Conservation (phyloP, 2,329 filamentous ascomycete species). For the Albophoma yamanashiensis region DNA sequence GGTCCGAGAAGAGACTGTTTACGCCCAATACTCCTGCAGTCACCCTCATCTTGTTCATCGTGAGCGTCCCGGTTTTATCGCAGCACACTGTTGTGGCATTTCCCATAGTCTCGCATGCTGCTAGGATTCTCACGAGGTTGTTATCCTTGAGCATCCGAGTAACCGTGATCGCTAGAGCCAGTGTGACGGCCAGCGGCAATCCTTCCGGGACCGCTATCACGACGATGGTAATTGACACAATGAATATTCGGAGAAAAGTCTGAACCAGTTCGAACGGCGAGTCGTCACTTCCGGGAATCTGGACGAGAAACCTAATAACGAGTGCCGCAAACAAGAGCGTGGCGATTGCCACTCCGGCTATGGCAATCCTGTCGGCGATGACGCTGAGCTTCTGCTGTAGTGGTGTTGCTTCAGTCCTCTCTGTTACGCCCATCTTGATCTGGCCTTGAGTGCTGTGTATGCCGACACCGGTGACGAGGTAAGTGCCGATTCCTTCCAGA, state of each 20-base stretch:
- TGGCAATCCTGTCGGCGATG: constrained; percentile 23
- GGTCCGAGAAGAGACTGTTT: neutral
- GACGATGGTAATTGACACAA: constrained; percentile 55
- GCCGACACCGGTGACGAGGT: constrained; percentile 44
- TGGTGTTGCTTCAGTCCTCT: constrained; percentile 41
- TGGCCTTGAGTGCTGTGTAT: constrained; percentile 42
- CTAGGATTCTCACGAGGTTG: constrained; percentile 55
- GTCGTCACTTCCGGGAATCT: constrained; percentile 39
- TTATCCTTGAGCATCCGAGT: constrained; percentile 61
- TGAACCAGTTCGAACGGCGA: constrained; percentile 44
- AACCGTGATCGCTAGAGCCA: constrained; percentile 58
- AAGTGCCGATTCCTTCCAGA: constrained; percentile 41
- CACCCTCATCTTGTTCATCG: neutral
- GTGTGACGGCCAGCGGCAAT: constrained; percentile 54
- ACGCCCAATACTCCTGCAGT: neutral
- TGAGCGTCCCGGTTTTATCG: constrained; percentile 35
- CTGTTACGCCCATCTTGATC: constrained; percentile 37
- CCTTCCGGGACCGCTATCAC: constrained; percentile 60
- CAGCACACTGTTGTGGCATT: constrained; percentile 68
- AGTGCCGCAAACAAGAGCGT: constrained; percentile 65
- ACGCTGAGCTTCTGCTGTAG: constrained; percentile 41
- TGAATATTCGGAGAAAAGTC: constrained; percentile 52
- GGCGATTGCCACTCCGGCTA: constrained; percentile 51
- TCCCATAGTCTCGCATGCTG: constrained; percentile 63
- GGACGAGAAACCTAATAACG: constrained; percentile 64